phyloP scores from a whole-genome alignment of 352 stramenopile species.

The Globisporangium mamillatum region DNA sequence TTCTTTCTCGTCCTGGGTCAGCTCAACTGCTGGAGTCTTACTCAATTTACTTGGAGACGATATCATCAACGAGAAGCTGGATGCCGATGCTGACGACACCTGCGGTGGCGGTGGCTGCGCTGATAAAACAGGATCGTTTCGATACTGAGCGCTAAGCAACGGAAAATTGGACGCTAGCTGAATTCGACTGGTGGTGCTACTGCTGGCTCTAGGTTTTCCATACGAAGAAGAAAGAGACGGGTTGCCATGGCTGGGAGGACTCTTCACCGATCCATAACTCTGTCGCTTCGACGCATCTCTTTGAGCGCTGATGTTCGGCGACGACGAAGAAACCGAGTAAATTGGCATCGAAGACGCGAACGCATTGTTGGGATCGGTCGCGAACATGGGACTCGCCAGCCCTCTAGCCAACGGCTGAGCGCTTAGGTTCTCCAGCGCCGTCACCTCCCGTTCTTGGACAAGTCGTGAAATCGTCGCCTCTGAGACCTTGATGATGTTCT shows the following conservation, averaged over 20 bases:
- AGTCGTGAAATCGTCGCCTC: conserved; percentile 61
- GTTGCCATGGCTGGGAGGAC: neutral
- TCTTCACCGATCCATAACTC: neutral
- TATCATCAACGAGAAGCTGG: conserved; percentile 14
- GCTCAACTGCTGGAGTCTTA: neutral
- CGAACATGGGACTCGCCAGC: neutral
- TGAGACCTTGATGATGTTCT: conserved; percentile 60
- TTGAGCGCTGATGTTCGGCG: neutral
- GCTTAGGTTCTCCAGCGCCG: conserved; percentile 42
- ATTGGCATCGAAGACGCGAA: conserved; percentile 3
- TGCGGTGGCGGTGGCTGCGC: neutral
- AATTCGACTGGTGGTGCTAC: neutral
- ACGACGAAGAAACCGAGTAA: neutral
- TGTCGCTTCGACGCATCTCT: conserved; percentile 4
- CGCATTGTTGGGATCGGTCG: neutral
- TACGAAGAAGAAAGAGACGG: neutral
- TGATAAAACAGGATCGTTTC: neutral
- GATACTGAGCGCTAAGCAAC: neutral
- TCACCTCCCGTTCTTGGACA: conserved; percentile 52
- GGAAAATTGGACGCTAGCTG: conserved; percentile 11
- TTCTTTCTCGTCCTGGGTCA: neutral
- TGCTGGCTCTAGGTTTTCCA: conserved; percentile 6
- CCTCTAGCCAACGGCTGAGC: conserved; percentile 25
- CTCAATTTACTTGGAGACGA: conserved; percentile 10
- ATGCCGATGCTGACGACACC: conserved; percentile 1